These are phyloP conservation scores for Haematococcus lacustris DNA, from an alignment of 139 green algal genomes.

Conservation along the genomic window DNA sequence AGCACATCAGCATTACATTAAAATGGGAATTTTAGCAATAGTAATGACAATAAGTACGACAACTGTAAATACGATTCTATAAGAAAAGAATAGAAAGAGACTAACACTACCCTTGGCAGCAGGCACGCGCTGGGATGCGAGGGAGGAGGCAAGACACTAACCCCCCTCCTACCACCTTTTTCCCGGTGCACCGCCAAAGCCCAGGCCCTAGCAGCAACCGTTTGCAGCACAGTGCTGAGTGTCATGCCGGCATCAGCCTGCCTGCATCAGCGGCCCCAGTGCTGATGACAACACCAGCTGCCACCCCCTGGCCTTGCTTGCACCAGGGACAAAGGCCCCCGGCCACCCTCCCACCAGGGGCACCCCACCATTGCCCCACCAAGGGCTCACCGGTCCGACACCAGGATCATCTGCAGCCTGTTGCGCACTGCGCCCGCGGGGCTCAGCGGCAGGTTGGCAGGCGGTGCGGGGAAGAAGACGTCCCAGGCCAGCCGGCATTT, in stretches of 20 bases:
- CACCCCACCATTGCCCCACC: background rate
- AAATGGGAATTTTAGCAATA: background rate
- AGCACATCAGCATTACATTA: background rate
- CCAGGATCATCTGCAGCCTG: conserved; percentile 34
- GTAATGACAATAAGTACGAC: background rate
- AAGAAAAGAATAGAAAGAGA: background rate
- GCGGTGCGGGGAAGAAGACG: conserved; percentile 30
- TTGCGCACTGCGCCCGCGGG: conserved; percentile 5
- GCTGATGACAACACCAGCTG: no score
- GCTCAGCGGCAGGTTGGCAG: background rate
- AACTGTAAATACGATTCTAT: background rate
- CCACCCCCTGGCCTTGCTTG: no score
- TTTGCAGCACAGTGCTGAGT: background rate
- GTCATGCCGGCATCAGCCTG: background rate
- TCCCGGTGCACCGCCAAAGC: background rate
- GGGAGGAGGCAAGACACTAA: background rate
- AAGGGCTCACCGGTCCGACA: conserved; percentile 26
- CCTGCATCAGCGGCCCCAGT: background rate
- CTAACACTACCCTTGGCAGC: no score
- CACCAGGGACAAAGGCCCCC: no score
- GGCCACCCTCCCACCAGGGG: no score
- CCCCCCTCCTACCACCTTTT: background rate
- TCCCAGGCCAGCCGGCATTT: conserved; percentile 20
- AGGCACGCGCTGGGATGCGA: no score
- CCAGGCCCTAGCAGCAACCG: background rate